Conservation (phyloP, 768 basidiomycete species). For the Omphalotus guepiniiformis region DNA sequence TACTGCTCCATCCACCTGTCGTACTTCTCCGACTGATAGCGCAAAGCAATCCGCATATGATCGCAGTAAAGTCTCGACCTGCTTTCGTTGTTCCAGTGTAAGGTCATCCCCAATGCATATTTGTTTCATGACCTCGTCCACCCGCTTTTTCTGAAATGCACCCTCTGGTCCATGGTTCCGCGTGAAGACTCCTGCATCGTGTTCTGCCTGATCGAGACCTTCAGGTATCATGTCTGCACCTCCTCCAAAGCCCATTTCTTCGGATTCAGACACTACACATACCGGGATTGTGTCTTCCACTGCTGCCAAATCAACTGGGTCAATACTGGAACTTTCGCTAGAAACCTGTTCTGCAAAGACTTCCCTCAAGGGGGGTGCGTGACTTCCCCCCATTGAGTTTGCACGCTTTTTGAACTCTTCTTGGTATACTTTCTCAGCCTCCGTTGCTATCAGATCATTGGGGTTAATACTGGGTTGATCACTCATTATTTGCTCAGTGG, state of each 20-base stretch:
- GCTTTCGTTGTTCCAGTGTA: conserved; percentile 14
- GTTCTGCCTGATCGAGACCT: no score
- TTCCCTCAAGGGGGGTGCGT: not conserved
- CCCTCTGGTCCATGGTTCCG: conserved; percentile 18
- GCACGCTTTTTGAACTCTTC: not conserved
- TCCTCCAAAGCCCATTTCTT: no score
- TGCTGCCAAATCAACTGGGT: no score
- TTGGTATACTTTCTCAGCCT: not conserved
- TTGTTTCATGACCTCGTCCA: conserved; percentile 15
- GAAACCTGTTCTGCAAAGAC: no score
- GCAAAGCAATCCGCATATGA: conserved; percentile 38
- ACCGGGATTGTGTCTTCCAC: no score
- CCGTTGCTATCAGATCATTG: no score
- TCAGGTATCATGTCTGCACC: no score
- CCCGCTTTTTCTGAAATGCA: conserved; percentile 21
- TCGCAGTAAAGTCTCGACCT: conserved; percentile 18
- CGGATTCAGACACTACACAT: no score
- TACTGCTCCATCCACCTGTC: conserved; percentile 22
- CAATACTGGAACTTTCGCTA: conserved; percentile 15
- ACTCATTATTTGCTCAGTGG: no score
- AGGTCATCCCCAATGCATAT: conserved; percentile 28
- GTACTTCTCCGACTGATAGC: conserved; percentile 34
- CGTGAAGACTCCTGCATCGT: conserved; percentile 19
- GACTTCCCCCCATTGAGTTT: not conserved
- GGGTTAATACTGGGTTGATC: conserved; percentile 19